Percentiles rank a stretch among this genome's conserved stretches.
phyloP scores from a whole-genome alignment of 2,329 filamentous ascomycete species.

The Penicillium expansum region DNA sequence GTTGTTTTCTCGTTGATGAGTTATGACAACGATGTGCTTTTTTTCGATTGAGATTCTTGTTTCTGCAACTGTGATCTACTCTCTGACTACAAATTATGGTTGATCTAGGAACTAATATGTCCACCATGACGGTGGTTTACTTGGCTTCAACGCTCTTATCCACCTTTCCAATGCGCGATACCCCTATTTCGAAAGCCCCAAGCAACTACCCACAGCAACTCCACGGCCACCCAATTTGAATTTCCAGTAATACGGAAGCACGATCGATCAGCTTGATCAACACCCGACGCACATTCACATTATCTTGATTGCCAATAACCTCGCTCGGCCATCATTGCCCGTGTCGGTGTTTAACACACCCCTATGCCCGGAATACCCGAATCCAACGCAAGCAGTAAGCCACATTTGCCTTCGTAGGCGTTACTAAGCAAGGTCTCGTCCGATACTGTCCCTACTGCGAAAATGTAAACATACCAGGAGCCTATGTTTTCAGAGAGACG shows the following conservation, averaged over 20 bases:
- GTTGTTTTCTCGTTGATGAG: background rate
- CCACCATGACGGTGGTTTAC: background rate
- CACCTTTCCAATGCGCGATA: background rate
- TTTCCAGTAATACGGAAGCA: background rate
- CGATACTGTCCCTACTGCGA: background rate
- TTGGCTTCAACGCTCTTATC: background rate
- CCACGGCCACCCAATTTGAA: background rate
- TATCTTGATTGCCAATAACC: too few relatives aligned
- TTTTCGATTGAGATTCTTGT: background rate
- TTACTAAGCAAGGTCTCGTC: background rate
- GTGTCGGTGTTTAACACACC: background rate
- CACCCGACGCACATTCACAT: background rate
- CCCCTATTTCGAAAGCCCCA: background rate
- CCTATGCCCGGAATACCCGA: background rate
- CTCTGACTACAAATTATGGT: background rate
- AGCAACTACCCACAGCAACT: background rate
- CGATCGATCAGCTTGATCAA: background rate
- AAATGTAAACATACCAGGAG: background rate
- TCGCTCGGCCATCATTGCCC: background rate
- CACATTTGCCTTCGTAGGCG: background rate
- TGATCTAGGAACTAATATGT: conserved; percentile 2
- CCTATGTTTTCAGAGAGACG: background rate
- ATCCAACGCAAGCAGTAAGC: background rate
- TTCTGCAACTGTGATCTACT: background rate
- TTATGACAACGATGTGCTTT: background rate